Base-by-base conservation (phyloP, 495 filamentous ascomycete species). In the Penicillium mononematosum region DNA sequence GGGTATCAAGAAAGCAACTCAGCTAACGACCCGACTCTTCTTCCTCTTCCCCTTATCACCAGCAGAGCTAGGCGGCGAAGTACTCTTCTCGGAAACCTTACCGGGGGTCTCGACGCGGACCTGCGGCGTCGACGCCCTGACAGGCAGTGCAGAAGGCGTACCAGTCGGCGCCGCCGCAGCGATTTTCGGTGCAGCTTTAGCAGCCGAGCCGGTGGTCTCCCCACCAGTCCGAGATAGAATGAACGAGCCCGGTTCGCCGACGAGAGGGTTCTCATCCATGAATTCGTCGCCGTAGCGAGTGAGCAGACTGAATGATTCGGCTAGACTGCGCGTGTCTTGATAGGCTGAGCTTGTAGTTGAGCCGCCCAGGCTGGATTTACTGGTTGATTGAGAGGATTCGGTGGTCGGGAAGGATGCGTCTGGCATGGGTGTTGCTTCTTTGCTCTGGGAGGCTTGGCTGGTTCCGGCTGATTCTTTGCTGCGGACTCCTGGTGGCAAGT, bases 241-340 rank as follows among this genome's bases (percentile, higher is more conserved):
- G 72, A 96, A 96, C n/a, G 85, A 83, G 20, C 92, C 92, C 0
- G 92, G 92, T 62, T 89, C 86, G 45, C 92, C 92, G 2, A 88
- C 84, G 46, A 96, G 82, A 3, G 91, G 91, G 61, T 87, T 94
- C 68, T 96, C 91, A 70, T 98, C 91, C 84, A 94, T 91, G 70
- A 84, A 96, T 51, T 98, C 92, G 46, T 87, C 83, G 24, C 82
- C 83, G 54, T 85, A 86, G 36, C 80, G 79, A 16, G 85, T 70
- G 45, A 86, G 75, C 25, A 94, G 76, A 50, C 76, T 75, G 47
- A 91, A 83, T 0, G 86, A 81, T 55, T 94, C 86, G 51, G 85
- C 83, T 5, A 92, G 73, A 38, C 85, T 79, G 14, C 83, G 82
- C 1, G 75, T 75, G 46, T 78, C 78, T 38, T 77, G 72, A 41